Evolutionary conservation across 2,329 filamentous ascomycete genomes (phyloP), one percentile per base, ranked within the genome.

Genomic region (Talaromyces islandicus): DNA sequence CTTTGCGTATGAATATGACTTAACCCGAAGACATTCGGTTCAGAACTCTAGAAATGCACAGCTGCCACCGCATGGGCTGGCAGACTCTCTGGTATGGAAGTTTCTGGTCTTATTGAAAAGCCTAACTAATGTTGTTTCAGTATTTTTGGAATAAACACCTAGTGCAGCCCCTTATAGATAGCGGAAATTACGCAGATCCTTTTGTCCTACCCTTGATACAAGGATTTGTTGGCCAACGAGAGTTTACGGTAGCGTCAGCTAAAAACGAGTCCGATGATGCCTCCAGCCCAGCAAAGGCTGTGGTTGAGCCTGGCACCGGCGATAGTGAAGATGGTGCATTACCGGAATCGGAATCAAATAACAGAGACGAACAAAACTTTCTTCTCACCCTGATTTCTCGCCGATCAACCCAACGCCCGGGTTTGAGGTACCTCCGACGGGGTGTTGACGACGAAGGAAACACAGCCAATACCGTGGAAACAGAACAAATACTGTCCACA

Each of bases 71-170:
- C 83, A 91, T 71, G 85, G 85, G 64, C 81, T 85, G 60, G 91
- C 88, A 24, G 91, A 97, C 71, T 83, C 85, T 32, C 75, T 87
- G 73, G 83, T 85, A 72, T 68, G 75, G n/a, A 35, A 11, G 6
- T 14, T 11, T 32, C 4, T 57, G n/a, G 59, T 30, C 2, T 57
- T 41, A 14, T 52, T 54, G 30, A 10, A 9, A 9, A n/a, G n/a
- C 25, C 27, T 14, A 21, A 58, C 70, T 54, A 27, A 57, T 38
- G n/a, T 46, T 35, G 54, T 17, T 21, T 52, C 60, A 86, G 70
- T 97, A 88, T 74, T 97, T 97, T 73, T 99, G 94, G 93, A 99
- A 99, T 69, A 83, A 82, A 27, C 81, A 91, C 69, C 81, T 97
- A 14, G 77, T 90, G 27, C 76, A 83, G 29, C 87, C 89, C 0